Conservation (phyloP, 352 stramenopile species). For the Pythium angustatum region DNA sequence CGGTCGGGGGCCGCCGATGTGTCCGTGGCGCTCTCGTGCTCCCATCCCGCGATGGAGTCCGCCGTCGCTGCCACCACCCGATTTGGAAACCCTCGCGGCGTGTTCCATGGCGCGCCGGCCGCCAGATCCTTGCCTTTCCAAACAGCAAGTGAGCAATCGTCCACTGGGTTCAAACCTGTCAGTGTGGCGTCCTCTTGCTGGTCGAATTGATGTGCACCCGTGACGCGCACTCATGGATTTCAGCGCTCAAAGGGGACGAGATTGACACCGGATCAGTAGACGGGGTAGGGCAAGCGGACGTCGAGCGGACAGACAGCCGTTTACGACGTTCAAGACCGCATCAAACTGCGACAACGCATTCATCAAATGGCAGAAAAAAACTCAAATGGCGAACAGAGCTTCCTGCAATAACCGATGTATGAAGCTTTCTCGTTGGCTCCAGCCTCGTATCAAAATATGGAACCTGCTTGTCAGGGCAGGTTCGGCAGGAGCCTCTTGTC, state of each 20-base stretch:
- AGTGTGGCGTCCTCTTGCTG: background rate
- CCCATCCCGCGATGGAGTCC: too few relatives aligned
- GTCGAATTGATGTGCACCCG: constrained; percentile 12
- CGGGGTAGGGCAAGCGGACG: constrained; percentile 21
- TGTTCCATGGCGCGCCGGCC: constrained; percentile 1
- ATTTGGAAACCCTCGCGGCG: too few relatives aligned
- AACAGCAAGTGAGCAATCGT: constrained; percentile 20
- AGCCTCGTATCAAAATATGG: background rate
- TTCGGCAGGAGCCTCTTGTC: background rate
- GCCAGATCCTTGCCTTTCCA: constrained; percentile 2
- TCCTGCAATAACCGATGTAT: background rate
- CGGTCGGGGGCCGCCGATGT: too few relatives aligned
- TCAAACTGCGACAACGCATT: background rate
- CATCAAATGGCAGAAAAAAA: constrained; percentile 3
- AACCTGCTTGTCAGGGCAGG: background rate
- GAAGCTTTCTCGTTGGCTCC: background rate
- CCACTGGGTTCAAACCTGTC: constrained; percentile 2
- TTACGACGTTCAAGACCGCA: background rate
- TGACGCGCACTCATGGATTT: constrained; percentile 21
- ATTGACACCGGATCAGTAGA: background rate
- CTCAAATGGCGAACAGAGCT: background rate
- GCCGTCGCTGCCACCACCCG: too few relatives aligned
- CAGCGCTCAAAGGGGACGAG: background rate
- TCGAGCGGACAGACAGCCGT: background rate
- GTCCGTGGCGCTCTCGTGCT: too few relatives aligned